Percentiles rank a stretch among this genome's conserved stretches.
These are phyloP conservation scores for Dimocarpus longan DNA, from an alignment of 345 rosid genomes.

Conservation along the genomic window DNA sequence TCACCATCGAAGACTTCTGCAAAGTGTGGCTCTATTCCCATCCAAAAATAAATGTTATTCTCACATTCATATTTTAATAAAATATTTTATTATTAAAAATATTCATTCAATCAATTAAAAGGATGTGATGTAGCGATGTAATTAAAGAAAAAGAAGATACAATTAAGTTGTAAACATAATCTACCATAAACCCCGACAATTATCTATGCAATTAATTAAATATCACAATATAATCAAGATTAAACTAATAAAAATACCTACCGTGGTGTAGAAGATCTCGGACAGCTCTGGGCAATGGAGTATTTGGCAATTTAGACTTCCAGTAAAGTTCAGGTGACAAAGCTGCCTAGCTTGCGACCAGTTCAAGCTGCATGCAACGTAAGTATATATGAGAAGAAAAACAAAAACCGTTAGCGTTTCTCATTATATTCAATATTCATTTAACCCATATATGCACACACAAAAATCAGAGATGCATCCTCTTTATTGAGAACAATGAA, in stretches of 20 bases:
- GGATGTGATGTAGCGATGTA: no score
- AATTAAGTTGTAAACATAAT: no score
- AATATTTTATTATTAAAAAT: no score
- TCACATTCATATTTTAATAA: no score
- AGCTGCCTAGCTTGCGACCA: slow-evolving; percentile 51
- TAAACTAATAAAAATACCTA: slow-evolving; percentile 8
- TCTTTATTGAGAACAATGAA: background rate
- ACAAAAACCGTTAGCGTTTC: background rate
- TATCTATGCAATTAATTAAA: no score
- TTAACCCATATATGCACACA: background rate
- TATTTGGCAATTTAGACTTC: slow-evolving; percentile 53
- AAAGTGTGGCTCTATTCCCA: no score
- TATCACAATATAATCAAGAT: no score
- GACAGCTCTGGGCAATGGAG: slow-evolving; percentile 61
- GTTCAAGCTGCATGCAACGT: slow-evolving; percentile 38
- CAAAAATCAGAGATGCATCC: slow-evolving; percentile 3
- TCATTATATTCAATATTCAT: background rate
- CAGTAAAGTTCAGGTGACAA: slow-evolving; percentile 54
- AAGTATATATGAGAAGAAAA: background rate
- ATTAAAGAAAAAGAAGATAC: no score
- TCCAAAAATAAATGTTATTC: no score
- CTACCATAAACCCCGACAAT: slow-evolving; percentile 37
- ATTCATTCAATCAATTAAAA: no score
- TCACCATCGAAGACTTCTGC: slow-evolving; percentile 49
- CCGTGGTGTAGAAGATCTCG: slow-evolving; percentile 47